Conservation (phyloP, 495 filamentous ascomycete genomes). For the Aspergillus panamensis region DNA sequence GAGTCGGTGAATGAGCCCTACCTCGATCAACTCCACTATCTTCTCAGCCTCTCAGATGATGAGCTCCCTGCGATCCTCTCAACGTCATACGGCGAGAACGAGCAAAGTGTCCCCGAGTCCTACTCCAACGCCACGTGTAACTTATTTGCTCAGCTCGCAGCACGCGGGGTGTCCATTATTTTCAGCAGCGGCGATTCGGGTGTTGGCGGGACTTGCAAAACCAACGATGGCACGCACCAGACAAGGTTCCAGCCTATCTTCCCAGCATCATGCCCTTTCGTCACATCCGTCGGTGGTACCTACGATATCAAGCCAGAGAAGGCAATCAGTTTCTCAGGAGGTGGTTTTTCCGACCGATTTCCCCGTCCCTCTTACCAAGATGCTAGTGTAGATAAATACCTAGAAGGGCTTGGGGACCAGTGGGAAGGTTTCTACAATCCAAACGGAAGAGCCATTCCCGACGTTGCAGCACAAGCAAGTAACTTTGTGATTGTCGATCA, state of each 20-base stretch:
- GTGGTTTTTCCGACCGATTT: constrained; percentile 73
- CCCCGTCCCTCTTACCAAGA: constrained; percentile 62
- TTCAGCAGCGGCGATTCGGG: constrained; percentile 72
- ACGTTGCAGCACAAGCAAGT: constrained; percentile 57
- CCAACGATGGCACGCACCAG: constrained; percentile 61
- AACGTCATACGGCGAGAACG: constrained; percentile 61
- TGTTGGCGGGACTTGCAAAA: constrained; percentile 55
- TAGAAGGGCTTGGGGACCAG: constrained; percentile 36
- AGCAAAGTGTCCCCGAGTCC: constrained; percentile 48
- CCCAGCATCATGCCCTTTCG: constrained; percentile 76
- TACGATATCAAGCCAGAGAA: constrained; percentile 49
- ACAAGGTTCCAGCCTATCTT: constrained; percentile 65
- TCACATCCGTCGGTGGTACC: constrained; percentile 74
- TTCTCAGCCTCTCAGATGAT: constrained; percentile 56
- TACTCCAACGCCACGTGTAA: constrained; percentile 68
- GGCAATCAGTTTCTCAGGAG: constrained; percentile 57
- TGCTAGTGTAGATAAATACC: constrained; percentile 51
- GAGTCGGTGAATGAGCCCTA: constrained; percentile 74
- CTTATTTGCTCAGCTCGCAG: constrained; percentile 67
- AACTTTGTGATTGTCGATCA: constrained; percentile 42
- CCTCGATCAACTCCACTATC: constrained; percentile 70
- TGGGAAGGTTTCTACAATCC: constrained; percentile 53
- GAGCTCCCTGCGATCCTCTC: constrained; percentile 70
- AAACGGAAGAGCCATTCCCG: constrained; percentile 67
- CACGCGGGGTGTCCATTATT: constrained; percentile 67